These are phyloP conservation scores for Trypanosoma congolense DNA, from an alignment of 208 protist species.

Conservation along the genomic window DNA sequence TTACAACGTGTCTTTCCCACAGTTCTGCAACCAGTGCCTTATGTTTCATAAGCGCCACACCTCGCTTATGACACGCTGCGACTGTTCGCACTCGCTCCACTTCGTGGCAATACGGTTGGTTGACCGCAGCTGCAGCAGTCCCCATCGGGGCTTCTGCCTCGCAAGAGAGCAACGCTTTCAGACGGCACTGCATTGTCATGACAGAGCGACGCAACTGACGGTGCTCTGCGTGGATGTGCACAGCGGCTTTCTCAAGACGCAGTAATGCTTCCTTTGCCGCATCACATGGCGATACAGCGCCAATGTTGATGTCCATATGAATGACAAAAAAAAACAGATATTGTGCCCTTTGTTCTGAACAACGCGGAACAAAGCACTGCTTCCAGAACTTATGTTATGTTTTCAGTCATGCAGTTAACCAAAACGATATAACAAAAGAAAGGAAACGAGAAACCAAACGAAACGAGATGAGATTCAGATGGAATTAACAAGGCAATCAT, in stretches of 20 bases:
- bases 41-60: not conserved
- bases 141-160: not conserved
- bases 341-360: no score
- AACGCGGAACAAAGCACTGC: no score
- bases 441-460: no score
- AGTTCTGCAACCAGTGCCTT: slow-evolving; percentile 12
- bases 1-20: slow-evolving; percentile 17
- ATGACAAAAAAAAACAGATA: no score
- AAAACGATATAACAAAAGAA: no score
- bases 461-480: no score
- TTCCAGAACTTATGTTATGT: no score
- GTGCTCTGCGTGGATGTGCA: not conserved
- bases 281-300: not conserved
- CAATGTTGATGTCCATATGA: not conserved
- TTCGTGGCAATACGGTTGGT: not conserved
- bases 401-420: no score
- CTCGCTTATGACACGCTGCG: not conserved
- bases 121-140: no score
- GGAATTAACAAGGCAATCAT: no score
- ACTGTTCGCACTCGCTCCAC: not conserved
- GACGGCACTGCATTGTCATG: not conserved
- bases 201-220: slow-evolving; percentile 8
- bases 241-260: slow-evolving; percentile 13
- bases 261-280: slow-evolving; percentile 3
- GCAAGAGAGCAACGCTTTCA: not conserved